A percentile compares a stretch with the other conserved stretches of the same genome.
These are phyloP conservation scores for Saccharomycopsis crataegensis DNA, from an alignment of 1,139 yeast species.

Conservation along the genomic window DNA sequence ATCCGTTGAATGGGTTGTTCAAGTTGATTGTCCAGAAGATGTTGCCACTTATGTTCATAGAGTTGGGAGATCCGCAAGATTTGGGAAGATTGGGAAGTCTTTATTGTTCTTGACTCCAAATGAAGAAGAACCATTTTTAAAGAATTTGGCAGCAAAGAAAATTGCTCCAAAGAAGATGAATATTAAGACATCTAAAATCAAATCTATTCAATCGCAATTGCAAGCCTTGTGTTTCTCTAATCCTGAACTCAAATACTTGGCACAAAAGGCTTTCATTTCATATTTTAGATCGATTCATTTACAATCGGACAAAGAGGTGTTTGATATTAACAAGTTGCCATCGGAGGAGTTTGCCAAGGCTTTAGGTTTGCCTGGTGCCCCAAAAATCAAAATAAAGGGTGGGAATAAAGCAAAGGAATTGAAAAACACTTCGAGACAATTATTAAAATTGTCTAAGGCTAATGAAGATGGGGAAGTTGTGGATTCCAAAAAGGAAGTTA, in stretches of 20 bases:
- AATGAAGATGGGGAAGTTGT: constrained; percentile 60
- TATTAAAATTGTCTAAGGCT: constrained; percentile 49
- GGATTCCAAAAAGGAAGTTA: constrained; percentile 40
- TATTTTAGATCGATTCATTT: constrained; percentile 78
- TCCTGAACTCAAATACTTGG: constrained; percentile 85
- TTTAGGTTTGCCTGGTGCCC: constrained; percentile 93
- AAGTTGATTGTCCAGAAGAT: constrained; percentile 95
- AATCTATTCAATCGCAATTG: constrained; percentile 72
- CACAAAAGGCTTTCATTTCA: constrained; percentile 92
- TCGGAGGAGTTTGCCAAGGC: constrained; percentile 80
- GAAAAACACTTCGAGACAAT: constrained; percentile 75
- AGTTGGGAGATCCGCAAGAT: constrained; percentile 94
- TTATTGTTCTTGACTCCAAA: constrained; percentile 74
- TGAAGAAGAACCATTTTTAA: constrained; percentile 74
- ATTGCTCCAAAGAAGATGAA: constrained; percentile 68
- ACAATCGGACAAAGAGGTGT: constrained; percentile 83
- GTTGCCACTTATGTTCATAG: constrained; percentile 92
- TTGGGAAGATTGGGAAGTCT: constrained; percentile 84
- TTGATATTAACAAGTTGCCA: constrained; percentile 69
- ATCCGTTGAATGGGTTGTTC: constrained; percentile 95
- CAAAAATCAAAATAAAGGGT: constrained; percentile 71
- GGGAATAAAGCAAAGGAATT: constrained; percentile 50
- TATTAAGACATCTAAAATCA: constrained; percentile 70
- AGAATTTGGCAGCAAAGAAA: constrained; percentile 51
- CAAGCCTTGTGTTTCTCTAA: constrained; percentile 89